These are phyloP conservation scores for Bodo saltans DNA, from an alignment of 78 protist genomes.

Conservation along the genomic window DNA sequence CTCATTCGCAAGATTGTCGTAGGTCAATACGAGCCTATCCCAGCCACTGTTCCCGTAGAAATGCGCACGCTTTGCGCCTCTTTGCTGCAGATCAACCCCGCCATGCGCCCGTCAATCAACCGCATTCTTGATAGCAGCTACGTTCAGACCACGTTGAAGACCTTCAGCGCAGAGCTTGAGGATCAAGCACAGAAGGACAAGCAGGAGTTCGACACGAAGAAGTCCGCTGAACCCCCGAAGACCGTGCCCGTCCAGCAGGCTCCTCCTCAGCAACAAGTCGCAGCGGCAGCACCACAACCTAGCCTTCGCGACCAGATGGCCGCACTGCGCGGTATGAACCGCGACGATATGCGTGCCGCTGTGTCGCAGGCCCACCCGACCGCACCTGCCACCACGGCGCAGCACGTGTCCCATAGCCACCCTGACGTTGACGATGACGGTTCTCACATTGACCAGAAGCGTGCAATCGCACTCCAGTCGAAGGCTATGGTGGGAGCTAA, in stretches of 20 bases:
- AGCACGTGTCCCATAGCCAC: too few relatives aligned
- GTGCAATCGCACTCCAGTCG: neutral
- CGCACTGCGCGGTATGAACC: neutral
- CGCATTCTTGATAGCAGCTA: slow-evolving; percentile 24
- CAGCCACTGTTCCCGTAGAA: slow-evolving; percentile 19
- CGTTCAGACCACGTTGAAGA: slow-evolving; percentile 16
- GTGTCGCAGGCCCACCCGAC: neutral
- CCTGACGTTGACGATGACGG: neutral
- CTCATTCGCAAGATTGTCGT: slow-evolving; percentile 39
- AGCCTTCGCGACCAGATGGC: neutral
- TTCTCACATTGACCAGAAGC: neutral
- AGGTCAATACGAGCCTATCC: slow-evolving; percentile 43
- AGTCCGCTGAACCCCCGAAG: neutral
- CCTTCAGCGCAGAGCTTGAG: slow-evolving; percentile 23
- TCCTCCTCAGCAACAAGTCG: neutral
- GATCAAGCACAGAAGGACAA: slow-evolving; percentile 11
- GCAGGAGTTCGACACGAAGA: slow-evolving; percentile 11
- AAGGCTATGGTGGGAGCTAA: neutral
- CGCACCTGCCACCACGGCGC: neutral
- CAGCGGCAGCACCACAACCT: too few relatives aligned
- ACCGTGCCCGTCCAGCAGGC: neutral
- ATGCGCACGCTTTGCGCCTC: slow-evolving; percentile 4
- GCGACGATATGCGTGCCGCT: neutral
- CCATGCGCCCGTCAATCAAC: slow-evolving; percentile 42
- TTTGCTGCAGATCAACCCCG: slow-evolving; percentile 18